Percentiles rank a stretch among this genome's conserved stretches.
Conservation (phyloP, 2,329 filamentous ascomycete species). For the Aureobasidium sp. region DNA sequence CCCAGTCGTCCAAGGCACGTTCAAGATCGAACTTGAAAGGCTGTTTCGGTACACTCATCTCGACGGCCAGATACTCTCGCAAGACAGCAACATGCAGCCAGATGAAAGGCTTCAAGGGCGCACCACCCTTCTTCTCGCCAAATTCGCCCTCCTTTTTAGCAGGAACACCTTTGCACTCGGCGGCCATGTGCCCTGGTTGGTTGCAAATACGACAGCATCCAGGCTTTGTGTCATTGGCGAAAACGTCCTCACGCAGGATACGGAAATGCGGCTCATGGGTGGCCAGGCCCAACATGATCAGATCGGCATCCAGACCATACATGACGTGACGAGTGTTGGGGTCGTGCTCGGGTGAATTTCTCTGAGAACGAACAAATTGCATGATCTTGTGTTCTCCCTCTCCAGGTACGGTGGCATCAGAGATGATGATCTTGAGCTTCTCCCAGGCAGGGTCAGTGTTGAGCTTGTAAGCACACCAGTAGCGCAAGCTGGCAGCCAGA, state of each 20-base stretch:
- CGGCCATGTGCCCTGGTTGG: slow-evolving; percentile 83
- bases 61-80: slow-evolving; percentile 85
- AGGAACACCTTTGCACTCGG: slow-evolving; percentile 71
- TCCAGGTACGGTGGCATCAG: slow-evolving; percentile 92
- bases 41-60: slow-evolving; percentile 75
- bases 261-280: slow-evolving; percentile 97
- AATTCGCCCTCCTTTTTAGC: slow-evolving; percentile 67
- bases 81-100: slow-evolving; percentile 93
- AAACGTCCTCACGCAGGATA: slow-evolving; percentile 93
- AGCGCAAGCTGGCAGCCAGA: slow-evolving; percentile 78
- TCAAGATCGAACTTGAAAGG: slow-evolving; percentile 90
- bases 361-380: slow-evolving; percentile 92
- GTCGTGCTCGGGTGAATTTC: slow-evolving; percentile 82
- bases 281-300: slow-evolving; percentile 96
- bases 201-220: slow-evolving; percentile 83
- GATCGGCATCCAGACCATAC: slow-evolving; percentile 92
- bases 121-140: slow-evolving; percentile 69
- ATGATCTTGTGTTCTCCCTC: slow-evolving; percentile 99
- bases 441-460: slow-evolving; percentile 96
- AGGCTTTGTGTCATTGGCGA: slow-evolving; percentile 77
- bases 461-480: slow-evolving; percentile 96
- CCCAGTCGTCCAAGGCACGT: slow-evolving; percentile 92
- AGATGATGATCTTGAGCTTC: slow-evolving; percentile 95
- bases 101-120: slow-evolving; percentile 82
- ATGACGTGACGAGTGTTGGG: slow-evolving; percentile 98